These are phyloP conservation scores for Malassezia equina DNA, from an alignment of 1,284 basidiomycete species.

Conservation along the genomic window DNA sequence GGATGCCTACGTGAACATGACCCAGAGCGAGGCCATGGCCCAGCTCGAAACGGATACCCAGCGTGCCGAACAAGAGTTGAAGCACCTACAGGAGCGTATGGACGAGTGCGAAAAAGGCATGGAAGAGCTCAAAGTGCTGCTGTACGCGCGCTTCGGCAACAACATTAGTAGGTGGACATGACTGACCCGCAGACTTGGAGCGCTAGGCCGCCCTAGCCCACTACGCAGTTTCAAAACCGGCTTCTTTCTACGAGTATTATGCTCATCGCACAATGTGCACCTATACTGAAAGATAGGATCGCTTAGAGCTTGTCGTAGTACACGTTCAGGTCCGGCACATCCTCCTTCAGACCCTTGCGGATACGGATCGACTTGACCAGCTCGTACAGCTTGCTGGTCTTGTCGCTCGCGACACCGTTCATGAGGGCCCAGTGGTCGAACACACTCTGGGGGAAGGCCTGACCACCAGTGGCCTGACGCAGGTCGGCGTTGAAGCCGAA, in stretches of 20 bases:
- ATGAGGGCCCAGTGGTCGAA: constrained; percentile 63
- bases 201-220: constrained; percentile 1
- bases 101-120: constrained; percentile 71
- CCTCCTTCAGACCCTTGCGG: constrained; percentile 67
- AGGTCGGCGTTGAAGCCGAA: constrained; percentile 99
- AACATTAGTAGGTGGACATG: constrained; percentile 58
- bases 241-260: not conserved
- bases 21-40: constrained; percentile 61
- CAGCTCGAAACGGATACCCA: constrained; percentile 65
- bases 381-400: constrained; percentile 79
- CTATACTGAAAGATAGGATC: not conserved
- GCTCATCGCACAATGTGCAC: not conserved
- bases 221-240: not conserved
- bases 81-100: constrained; percentile 54
- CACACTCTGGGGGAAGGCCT: constrained; percentile 94
- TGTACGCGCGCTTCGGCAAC: constrained; percentile 86
- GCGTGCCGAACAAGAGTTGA: constrained; percentile 57
- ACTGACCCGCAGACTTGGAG: constrained; percentile 2
- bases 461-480: constrained; percentile 80
- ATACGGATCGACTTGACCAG: constrained; percentile 72
- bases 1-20: constrained; percentile 74
- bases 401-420: constrained; percentile 60
- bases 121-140: constrained; percentile 72
- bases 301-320: constrained; percentile 36
- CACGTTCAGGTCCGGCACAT: constrained; percentile 25